These are phyloP conservation scores for Parachlorella kessleri DNA, from an alignment of 139 green algal genomes.

Conservation along the genomic window DNA sequence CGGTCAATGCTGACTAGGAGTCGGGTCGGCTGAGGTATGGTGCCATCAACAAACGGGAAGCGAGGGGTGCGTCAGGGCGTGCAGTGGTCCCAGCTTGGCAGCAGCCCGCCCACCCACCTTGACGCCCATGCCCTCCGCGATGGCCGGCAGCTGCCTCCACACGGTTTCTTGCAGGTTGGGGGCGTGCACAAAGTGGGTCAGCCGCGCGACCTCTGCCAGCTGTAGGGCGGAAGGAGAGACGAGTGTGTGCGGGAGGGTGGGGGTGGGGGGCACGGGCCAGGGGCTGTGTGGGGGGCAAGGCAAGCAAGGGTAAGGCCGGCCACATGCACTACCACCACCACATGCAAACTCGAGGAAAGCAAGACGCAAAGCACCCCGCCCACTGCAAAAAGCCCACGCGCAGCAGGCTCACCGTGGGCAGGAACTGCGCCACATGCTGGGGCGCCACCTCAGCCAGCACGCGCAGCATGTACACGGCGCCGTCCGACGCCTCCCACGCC, in stretches of 20 bases:
- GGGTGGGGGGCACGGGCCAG: neutral
- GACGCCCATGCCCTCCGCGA: conserved; percentile 72
- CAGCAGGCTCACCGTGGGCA: conserved; percentile 40
- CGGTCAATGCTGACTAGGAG: too few species aligned
- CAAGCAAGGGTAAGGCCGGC: too few species aligned
- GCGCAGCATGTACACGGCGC: conserved; percentile 79
- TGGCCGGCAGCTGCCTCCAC: conserved; percentile 72
- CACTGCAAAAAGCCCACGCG: neutral
- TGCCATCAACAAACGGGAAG: too few species aligned
- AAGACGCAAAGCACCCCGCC: too few species aligned
- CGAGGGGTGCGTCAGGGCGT: too few species aligned
- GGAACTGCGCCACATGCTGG: conserved; percentile 40
- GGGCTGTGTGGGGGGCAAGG: neutral
- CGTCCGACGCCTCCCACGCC: conserved; percentile 92
- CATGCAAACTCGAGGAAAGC: too few species aligned
- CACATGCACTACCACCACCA: too few species aligned
- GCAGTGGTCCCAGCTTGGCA: too few species aligned
- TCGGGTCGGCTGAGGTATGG: neutral
- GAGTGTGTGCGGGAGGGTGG: neutral
- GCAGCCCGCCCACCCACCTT: conserved; percentile 16
- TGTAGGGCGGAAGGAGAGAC: neutral
- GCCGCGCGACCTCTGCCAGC: conserved; percentile 63
- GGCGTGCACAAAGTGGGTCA: conserved; percentile 68
- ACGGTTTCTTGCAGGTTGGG: conserved; percentile 79
- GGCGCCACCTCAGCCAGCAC: conserved; percentile 63